Conservation (phyloP, 345 rosid genomes). For the Toxicodendron radicans region DNA sequence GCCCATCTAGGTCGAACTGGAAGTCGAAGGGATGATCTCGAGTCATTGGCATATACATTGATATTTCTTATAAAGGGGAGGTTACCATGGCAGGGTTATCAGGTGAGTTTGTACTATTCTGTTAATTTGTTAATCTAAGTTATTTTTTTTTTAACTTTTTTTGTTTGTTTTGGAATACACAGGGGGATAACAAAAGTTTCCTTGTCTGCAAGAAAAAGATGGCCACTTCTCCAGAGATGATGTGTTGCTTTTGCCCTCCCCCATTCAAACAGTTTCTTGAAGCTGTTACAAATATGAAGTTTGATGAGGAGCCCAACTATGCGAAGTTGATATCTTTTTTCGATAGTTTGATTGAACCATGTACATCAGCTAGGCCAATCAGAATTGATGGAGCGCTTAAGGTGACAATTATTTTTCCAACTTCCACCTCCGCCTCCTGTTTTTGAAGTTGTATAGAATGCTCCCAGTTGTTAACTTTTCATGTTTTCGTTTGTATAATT, state of each 20-base stretch:
- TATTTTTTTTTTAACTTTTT: conserved; percentile 6
- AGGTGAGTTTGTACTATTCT: conserved; percentile 39
- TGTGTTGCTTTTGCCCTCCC: conserved; percentile 88
- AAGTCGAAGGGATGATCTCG: conserved; percentile 93
- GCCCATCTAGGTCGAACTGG: conserved; percentile 95
- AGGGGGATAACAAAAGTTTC: conserved; percentile 97
- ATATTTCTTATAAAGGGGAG: conserved; percentile 90
- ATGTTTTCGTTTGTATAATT: conserved; percentile 22
- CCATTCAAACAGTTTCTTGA: conserved; percentile 86
- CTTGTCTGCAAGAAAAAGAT: conserved; percentile 96
- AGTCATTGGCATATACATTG: conserved; percentile 92
- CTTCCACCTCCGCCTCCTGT: not conserved
- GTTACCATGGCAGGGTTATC: conserved; percentile 97
- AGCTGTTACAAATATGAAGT: conserved; percentile 88
- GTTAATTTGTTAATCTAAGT: not conserved
- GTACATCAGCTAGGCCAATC: conserved; percentile 67
- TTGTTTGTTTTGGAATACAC: conserved; percentile 25
- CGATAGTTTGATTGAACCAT: conserved; percentile 71
- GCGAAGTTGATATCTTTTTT: conserved; percentile 81
- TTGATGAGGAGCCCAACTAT: conserved; percentile 92
- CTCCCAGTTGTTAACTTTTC: conserved; percentile 9
- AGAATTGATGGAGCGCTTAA: conserved; percentile 96
- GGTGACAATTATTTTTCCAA: conserved; percentile 43
- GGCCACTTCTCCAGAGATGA: conserved; percentile 81
- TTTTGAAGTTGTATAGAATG: not conserved